A percentile compares a stretch with the other conserved stretches of the same genome.
phyloP scores from a whole-genome alignment of 164 flowering plant genomes.

The Pachysandra terminalis region DNA sequence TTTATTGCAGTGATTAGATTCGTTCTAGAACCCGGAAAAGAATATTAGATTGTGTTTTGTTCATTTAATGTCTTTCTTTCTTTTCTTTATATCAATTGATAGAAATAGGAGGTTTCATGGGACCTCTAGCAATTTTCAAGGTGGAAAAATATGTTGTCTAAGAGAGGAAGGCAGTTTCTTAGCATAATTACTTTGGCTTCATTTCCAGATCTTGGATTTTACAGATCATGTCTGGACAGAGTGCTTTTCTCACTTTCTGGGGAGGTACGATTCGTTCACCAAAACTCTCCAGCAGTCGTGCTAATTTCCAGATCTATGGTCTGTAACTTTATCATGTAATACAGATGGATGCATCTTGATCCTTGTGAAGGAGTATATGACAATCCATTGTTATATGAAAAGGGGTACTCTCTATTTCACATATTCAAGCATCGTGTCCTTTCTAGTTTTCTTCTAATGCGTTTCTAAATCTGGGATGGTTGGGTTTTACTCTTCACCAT shows the following conservation, averaged over 20 bases:
- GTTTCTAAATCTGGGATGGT: conserved; percentile 2
- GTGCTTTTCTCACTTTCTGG: conserved; percentile 67
- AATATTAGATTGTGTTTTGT: no score
- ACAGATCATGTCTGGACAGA: conserved; percentile 99
- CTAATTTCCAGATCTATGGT: neutral
- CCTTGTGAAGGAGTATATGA: conserved; percentile 93
- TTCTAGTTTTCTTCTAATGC: neutral
- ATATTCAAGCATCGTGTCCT: neutral
- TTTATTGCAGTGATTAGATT: no score
- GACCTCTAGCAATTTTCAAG: neutral
- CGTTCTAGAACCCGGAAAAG: no score
- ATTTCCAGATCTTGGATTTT: conserved; percentile 70
- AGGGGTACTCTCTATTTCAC: conserved; percentile 51
- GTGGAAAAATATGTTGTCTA: neutral
- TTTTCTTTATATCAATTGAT: conserved; percentile 1
- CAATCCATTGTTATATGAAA: conserved; percentile 84
- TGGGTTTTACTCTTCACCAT: conserved; percentile 3
- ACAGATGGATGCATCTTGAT: conserved; percentile 99
- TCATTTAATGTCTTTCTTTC: neutral
- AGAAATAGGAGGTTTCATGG: neutral
- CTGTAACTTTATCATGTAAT: conserved; percentile 10
- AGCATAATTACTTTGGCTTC: conserved; percentile 12
- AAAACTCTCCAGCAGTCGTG: no score
- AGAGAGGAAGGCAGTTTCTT: neutral
- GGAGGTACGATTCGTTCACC: conserved; percentile 59